Conservation (phyloP, 768 basidiomycete species). For the Solioccasus polychromus region DNA sequence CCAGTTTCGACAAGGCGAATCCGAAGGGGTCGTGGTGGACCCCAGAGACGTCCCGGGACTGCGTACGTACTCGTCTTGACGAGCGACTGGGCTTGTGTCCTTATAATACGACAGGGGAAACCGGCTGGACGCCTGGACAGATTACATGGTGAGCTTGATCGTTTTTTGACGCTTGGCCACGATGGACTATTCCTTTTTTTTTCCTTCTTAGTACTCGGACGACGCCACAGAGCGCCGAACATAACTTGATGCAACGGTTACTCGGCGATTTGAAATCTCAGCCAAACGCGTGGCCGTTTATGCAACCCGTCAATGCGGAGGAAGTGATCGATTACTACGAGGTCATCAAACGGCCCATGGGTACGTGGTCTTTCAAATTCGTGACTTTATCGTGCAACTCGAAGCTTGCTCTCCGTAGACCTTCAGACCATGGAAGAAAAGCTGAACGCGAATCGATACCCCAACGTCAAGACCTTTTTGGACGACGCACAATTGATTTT, state of each 20-base stretch:
- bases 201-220: slow-evolving; percentile 32
- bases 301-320: slow-evolving; percentile 69
- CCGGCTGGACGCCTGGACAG: slow-evolving; percentile 89
- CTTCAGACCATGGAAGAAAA: slow-evolving; percentile 86
- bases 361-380: slow-evolving; percentile 53
- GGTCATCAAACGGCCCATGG: slow-evolving; percentile 90
- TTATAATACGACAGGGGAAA: slow-evolving; percentile 57
- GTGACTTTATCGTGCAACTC: background rate
- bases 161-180: background rate
- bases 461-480: slow-evolving; percentile 66
- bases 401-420: slow-evolving; percentile 44
- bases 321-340: slow-evolving; percentile 91
- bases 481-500: slow-evolving; percentile 83
- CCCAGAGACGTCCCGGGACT: slow-evolving; percentile 86
- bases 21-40: slow-evolving; percentile 53
- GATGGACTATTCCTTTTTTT: slow-evolving; percentile 2
- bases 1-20: slow-evolving; percentile 63
- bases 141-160: slow-evolving; percentile 55
- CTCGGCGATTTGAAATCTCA: slow-evolving; percentile 77
- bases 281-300: slow-evolving; percentile 85
- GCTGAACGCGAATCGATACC: slow-evolving; percentile 84
- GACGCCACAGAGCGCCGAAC: slow-evolving; percentile 53
- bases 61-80: slow-evolving; percentile 43
- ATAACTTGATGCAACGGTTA: slow-evolving; percentile 69
- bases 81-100: slow-evolving; percentile 3